Percentiles rank a stretch among this genome's conserved stretches.
phyloP scores from a whole-genome alignment of 73 alveolate genomes.

The Uronychia binucleata region DNA sequence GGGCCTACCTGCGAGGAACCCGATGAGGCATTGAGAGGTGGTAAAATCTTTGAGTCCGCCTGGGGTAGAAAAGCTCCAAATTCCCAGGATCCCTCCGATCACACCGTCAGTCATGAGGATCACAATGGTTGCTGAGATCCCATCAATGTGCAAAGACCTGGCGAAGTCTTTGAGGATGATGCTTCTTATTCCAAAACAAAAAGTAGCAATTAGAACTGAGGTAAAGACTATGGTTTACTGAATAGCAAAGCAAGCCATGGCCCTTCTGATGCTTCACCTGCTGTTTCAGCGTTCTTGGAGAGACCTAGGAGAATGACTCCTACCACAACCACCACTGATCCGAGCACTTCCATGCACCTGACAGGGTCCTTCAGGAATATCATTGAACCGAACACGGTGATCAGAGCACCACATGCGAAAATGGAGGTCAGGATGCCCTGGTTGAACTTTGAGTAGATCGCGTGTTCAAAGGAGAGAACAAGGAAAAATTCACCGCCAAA shows the following conservation, averaged over 20 bases:
- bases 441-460: constrained; percentile 14
- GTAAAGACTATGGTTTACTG: not conserved
- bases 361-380: constrained; percentile 20
- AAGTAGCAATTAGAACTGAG: constrained; percentile 6
- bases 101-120: constrained; percentile 30
- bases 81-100: constrained; percentile 17
- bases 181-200: constrained; percentile 33
- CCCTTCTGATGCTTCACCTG: constrained; percentile 13
- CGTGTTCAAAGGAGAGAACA: constrained; percentile 12
- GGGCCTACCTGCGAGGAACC: not conserved
- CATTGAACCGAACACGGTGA: constrained; percentile 12
- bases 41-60: constrained; percentile 10
- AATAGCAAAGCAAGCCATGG: constrained; percentile 14
- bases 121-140: constrained; percentile 32
- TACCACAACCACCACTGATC: constrained; percentile 6
- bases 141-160: constrained; percentile 13
- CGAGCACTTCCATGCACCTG: constrained; percentile 16
- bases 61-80: not conserved
- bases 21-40: constrained; percentile 2
- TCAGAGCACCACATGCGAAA: constrained; percentile 21
- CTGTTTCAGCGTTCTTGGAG: constrained; percentile 7
- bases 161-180: constrained; percentile 23
- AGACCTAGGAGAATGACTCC: constrained; percentile 10
- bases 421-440: constrained; percentile 28
- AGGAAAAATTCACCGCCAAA: constrained; percentile 30